Conservation (phyloP, 2,329 filamentous ascomycete species). For the Fusarium clavum region DNA sequence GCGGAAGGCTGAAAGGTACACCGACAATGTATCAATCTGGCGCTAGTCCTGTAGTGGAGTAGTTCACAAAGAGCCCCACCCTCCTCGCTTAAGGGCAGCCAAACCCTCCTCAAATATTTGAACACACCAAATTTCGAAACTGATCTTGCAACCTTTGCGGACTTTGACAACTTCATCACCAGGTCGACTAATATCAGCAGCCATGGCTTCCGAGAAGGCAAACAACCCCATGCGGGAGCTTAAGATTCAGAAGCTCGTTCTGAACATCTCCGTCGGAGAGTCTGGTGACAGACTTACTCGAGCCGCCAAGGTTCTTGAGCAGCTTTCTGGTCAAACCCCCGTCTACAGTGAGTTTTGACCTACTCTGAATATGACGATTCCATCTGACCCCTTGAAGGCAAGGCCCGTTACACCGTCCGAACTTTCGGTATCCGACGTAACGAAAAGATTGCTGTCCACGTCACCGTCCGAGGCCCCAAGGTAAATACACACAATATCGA, state of each 20-base stretch:
- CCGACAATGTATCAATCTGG: constrained; percentile 44
- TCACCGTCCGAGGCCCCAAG: constrained; percentile 97
- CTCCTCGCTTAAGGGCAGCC: constrained; percentile 53
- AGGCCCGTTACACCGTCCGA: constrained; percentile 99
- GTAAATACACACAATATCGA: constrained; percentile 46
- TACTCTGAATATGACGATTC: constrained; percentile 22
- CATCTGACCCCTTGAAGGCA: constrained; percentile 69
- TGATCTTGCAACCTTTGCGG: constrained; percentile 45
- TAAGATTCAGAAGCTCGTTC: constrained; percentile 98
- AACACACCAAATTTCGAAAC: constrained; percentile 51
- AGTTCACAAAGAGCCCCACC: constrained; percentile 9
- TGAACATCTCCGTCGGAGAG: constrained; percentile 99
- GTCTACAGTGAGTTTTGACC: constrained; percentile 85
- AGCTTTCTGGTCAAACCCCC: constrained; percentile 98
- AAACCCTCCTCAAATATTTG: constrained; percentile 58
- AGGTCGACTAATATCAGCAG: constrained; percentile 54
- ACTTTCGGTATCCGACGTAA: constrained; percentile 99
- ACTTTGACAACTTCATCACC: constrained; percentile 52
- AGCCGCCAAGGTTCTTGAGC: constrained; percentile 99
- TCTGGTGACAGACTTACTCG: constrained; percentile 99
- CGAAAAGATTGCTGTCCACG: constrained; percentile 99
- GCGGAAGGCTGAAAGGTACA: constrained; percentile 55
- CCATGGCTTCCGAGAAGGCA: constrained; percentile 79
- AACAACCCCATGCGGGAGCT: constrained; percentile 99
- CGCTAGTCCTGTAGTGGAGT: constrained; percentile 43